Evolutionary conservation across 75 land plant genomes (phyloP).

Genomic region (Larix kaempferi): DNA sequence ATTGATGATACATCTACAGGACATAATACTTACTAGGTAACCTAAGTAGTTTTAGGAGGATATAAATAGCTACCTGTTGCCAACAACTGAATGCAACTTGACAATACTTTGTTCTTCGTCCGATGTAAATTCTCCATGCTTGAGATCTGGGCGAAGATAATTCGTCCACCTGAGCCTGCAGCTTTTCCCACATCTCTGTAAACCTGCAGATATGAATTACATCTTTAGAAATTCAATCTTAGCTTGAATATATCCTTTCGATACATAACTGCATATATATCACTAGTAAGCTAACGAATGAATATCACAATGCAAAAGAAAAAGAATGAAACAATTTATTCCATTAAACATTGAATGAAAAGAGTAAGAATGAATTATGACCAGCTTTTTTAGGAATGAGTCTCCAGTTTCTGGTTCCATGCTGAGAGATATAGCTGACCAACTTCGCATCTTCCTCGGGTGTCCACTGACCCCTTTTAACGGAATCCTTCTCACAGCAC

Average conservation of each 20-base stretch:
- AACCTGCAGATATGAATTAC: conserved; percentile 23
- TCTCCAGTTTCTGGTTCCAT: conserved; percentile 84
- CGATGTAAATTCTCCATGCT: conserved; percentile 62
- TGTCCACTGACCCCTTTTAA: conserved; percentile 87
- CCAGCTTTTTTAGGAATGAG: conserved; percentile 89
- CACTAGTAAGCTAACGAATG: background rate
- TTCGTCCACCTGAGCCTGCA: conserved; percentile 80
- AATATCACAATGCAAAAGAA: background rate
- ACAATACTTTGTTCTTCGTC: conserved; percentile 70
- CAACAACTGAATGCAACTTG: conserved; percentile 65
- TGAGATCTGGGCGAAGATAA: conserved; percentile 84
- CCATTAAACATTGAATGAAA: background rate
- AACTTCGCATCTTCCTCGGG: conserved; percentile 88
- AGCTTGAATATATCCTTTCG: background rate
- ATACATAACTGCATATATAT: too few relatives aligned
- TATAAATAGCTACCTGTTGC: conserved; percentile 39
- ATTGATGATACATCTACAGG: background rate
- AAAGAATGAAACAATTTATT: background rate
- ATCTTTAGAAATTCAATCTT: background rate
- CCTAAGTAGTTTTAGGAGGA: background rate
- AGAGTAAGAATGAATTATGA: conserved; percentile 2
- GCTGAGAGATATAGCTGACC: conserved; percentile 73
- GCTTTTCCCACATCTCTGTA: conserved; percentile 81
- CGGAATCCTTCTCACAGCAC: conserved; percentile 79
- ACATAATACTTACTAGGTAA: background rate